Percentiles rank a stretch among this genome's conserved stretches.
These are phyloP conservation scores for Phascolomyces articulosus DNA, from an alignment of 371 early-diverging fungal genomes.

Conservation along the genomic window DNA sequence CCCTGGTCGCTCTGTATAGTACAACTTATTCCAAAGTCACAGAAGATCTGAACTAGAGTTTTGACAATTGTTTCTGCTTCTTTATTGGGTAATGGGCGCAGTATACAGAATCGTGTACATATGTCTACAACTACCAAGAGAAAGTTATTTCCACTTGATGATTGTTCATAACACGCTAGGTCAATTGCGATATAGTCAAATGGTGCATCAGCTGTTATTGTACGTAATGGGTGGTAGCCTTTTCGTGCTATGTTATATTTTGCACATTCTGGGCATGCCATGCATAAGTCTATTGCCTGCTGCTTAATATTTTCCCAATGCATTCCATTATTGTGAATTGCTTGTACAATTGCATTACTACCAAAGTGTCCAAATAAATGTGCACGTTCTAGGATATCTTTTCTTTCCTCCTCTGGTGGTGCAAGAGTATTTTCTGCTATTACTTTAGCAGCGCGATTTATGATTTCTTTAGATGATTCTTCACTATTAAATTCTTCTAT, in stretches of 20 bases:
- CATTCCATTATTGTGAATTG: constrained; percentile 13
- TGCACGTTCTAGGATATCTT: constrained; percentile 12
- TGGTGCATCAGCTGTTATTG: constrained; percentile 17
- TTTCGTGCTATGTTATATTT: constrained; percentile 14
- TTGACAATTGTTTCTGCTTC: constrained; percentile 18
- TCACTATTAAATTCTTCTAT: background rate
- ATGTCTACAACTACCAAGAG: constrained; percentile 27
- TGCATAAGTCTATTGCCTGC: constrained; percentile 16
- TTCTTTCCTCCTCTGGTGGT: constrained; percentile 7
- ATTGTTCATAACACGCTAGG: constrained; percentile 8
- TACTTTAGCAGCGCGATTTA: background rate
- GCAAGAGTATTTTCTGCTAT: background rate
- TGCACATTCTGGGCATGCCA: constrained; percentile 16
- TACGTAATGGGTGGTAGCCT: constrained; percentile 16
- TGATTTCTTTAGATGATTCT: background rate
- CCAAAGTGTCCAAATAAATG: constrained; percentile 25
- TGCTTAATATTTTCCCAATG: constrained; percentile 22
- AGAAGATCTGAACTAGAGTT: constrained; percentile 20
- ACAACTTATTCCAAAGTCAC: constrained; percentile 22
- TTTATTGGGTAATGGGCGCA: constrained; percentile 8
- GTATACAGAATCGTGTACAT: constrained; percentile 24
- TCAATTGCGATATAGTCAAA: constrained; percentile 24
- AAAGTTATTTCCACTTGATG: constrained; percentile 14
- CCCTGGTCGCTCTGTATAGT: constrained; percentile 19
- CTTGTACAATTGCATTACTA: constrained; percentile 16